Base-by-base conservation (phyloP, 352 stramenopile species). In the Globisporangium camurandrum region DNA sequence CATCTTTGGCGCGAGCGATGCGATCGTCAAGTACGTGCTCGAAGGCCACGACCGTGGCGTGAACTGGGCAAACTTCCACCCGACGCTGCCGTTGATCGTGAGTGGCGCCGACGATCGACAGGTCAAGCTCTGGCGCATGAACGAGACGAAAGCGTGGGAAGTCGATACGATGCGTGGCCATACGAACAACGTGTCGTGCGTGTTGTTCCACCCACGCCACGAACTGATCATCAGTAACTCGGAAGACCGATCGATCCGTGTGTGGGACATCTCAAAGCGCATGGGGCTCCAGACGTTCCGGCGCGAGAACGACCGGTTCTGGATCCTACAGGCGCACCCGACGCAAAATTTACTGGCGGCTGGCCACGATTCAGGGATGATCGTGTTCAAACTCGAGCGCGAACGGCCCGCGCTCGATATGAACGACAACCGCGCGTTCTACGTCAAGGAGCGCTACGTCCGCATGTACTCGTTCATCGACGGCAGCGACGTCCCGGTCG, bases 101-200 rank as follows among this genome's bases (percentile, higher is more conserved):
- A 98, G 88, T 33, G 97, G 96, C 17, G 96, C 97, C 8, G 97
- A 99, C 83, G 97, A 99, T 71, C 89, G 97, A 41, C 96, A 99
- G 69, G 96, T 99, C 50, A 99, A 99, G 75, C 77, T 99, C n/a
- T 99, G 96, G 96, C 78, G 90, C 56, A 99, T 99, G 93, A 98
- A 97, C 64, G 97, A 99, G 67, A 99, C 96, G 53, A 97, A 98
- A 69, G 97, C 97, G 1, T 99, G 97, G 97, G 97, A 99, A 68
- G 97, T 99, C n/a, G 97, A 99, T 78, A 99, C 97, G 19, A 95
- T 99, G 73, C 88, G 96, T 23, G 97, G 97, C 42, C 97, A 99
- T 68, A 98, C 96, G 19, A 99, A 99, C 86, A 99, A 99, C 76
- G 97, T 99, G 16, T 98, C 88, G 46, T 99, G 96, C 56, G 98